Percentiles rank a stretch among this genome's conserved stretches.
These are phyloP conservation scores for Lignosus rhinocerotis DNA, from an alignment of 1,284 basidiomycete species.

Conservation along the genomic window DNA sequence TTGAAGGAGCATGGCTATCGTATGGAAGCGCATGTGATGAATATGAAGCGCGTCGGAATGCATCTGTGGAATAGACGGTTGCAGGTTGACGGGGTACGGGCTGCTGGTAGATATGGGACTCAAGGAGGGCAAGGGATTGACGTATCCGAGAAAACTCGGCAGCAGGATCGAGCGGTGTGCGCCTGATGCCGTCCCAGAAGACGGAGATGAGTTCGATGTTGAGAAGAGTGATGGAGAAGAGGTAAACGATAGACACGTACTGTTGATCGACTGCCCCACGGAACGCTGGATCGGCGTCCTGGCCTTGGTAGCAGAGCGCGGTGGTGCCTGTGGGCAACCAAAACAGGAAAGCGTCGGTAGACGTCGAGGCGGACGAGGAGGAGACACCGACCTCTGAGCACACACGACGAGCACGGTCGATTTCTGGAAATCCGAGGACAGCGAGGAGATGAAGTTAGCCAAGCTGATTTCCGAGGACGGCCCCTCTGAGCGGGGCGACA, in stretches of 20 bases:
- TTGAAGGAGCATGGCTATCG: conserved; percentile 1
- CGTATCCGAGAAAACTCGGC: conserved; percentile 73
- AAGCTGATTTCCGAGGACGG: conserved; percentile 19
- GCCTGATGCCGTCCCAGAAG: conserved; percentile 32
- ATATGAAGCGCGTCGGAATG: conserved; percentile 7
- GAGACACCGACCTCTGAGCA: conserved; percentile 58
- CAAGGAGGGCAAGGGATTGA: conserved; percentile 70
- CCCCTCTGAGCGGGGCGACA: conserved; percentile 1
- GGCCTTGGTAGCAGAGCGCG: conserved; percentile 68
- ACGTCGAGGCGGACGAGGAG: background rate
- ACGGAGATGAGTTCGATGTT: conserved; percentile 18
- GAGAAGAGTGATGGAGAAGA: conserved; percentile 9
- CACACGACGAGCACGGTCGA: conserved; percentile 80
- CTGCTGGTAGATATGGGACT: conserved; percentile 58
- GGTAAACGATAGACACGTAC: conserved; percentile 24
- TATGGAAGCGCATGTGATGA: conserved; percentile 9
- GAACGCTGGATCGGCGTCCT: conserved; percentile 29
- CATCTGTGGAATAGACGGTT: conserved; percentile 9
- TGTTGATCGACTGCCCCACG: conserved; percentile 53
- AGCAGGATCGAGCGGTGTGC: conserved; percentile 62
- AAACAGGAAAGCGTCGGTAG: conserved; percentile 4
- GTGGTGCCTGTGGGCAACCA: conserved; percentile 56
- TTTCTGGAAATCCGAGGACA: conserved; percentile 50
- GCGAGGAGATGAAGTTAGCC: conserved; percentile 24
- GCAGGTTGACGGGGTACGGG: conserved; percentile 8